These are phyloP conservation scores for Puccinia horiana DNA, from an alignment of 1,284 basidiomycete genomes.

Conservation along the genomic window DNA sequence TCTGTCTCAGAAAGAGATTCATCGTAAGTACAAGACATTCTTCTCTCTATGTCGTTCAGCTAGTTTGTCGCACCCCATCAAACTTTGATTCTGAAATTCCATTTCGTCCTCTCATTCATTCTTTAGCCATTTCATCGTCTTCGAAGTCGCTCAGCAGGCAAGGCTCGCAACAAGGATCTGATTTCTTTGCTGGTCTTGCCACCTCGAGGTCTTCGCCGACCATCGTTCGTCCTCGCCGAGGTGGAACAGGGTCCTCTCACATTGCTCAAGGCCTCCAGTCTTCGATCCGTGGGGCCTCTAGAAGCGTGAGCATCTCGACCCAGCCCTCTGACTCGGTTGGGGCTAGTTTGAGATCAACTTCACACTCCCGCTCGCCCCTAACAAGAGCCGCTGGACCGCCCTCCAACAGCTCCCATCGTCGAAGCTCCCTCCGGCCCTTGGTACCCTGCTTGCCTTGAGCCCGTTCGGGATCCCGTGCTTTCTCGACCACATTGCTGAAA, in stretches of 20 bases:
- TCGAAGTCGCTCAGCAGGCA: constrained; percentile 56
- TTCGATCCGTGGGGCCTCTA: constrained; percentile 48
- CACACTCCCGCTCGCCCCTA: constrained; percentile 81
- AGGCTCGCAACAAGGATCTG: constrained; percentile 21
- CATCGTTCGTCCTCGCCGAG: constrained; percentile 29
- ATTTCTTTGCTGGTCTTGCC: background rate
- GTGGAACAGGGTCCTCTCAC: constrained; percentile 50
- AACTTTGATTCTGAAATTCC: constrained; percentile 51
- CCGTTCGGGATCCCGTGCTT: constrained; percentile 17
- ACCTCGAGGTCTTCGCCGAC: constrained; percentile 20
- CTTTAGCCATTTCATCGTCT: background rate
- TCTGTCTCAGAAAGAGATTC: background rate
- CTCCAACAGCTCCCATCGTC: constrained; percentile 56
- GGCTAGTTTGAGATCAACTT: constrained; percentile 89
- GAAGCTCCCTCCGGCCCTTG: constrained; percentile 61
- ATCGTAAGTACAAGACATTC: background rate
- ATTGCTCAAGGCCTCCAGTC: constrained; percentile 43
- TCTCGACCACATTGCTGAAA: constrained; percentile 15
- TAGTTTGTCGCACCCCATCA: too few species aligned
- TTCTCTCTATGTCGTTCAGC: background rate
- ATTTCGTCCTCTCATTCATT: background rate
- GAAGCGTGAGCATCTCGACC: constrained; percentile 61
- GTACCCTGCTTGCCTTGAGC: background rate
- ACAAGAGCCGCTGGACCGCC: constrained; percentile 66
- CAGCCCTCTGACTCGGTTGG: constrained; percentile 66